A percentile compares a stretch with the other conserved stretches of the same genome.
phyloP scores from a whole-genome alignment of 352 stramenopile genomes.

The Aphanomyces invadans region DNA sequence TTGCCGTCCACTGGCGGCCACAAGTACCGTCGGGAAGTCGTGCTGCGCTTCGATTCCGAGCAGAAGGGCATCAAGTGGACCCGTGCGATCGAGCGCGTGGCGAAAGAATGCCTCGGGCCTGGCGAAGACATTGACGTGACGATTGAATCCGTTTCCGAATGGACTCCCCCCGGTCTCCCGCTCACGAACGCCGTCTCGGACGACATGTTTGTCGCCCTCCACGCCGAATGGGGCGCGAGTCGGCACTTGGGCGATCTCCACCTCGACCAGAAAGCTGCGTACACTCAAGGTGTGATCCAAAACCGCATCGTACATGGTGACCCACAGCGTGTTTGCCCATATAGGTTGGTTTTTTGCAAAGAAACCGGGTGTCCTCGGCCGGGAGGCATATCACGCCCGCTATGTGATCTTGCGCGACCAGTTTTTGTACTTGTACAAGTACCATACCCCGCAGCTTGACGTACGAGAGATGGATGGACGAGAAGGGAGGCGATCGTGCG shows the following conservation, averaged over 20 bases:
- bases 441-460: slow-evolving; percentile 35
- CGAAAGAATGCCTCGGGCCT: slow-evolving; percentile 59
- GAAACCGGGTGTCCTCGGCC: slow-evolving; percentile 48
- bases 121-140: slow-evolving; percentile 55
- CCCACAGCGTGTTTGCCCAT: no score
- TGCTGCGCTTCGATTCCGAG: slow-evolving; percentile 66
- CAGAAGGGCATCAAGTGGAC: slow-evolving; percentile 86
- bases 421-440: slow-evolving; percentile 78
- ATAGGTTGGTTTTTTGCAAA: slow-evolving; percentile 83
- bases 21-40: slow-evolving; percentile 69
- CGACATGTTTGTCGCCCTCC: background rate
- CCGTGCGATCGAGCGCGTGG: slow-evolving; percentile 61
- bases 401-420: slow-evolving; percentile 80
- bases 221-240: background rate
- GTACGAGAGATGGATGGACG: no score
- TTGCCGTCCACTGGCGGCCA: slow-evolving; percentile 38
- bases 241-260: slow-evolving; percentile 17
- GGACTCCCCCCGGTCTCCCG: background rate
- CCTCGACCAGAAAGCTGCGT: slow-evolving; percentile 5
- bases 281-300: slow-evolving; percentile 3
- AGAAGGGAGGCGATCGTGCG: no score
- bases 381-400: slow-evolving; percentile 71
- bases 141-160: background rate
- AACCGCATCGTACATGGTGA: no score
- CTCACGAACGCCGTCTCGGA: background rate